Base-by-base conservation (phyloP, 1,139 yeast genomes). In the Saccharomyces hybrid region DNA sequence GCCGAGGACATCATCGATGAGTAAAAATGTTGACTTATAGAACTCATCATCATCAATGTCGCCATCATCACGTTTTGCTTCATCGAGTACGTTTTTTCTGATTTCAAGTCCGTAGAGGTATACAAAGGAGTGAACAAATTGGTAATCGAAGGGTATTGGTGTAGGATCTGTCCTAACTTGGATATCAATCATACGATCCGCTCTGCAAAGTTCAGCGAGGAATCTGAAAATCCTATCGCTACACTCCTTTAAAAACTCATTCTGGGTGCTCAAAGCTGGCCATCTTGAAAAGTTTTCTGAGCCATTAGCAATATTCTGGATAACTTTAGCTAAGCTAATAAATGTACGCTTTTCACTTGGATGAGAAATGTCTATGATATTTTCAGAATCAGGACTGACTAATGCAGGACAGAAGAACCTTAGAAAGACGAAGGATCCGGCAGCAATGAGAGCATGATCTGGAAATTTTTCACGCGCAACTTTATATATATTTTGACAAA, bases 361-460 rank as follows among this genome's bases (percentile, higher is more conserved):
- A 71, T 72, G 62, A 62, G 75, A 64, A 28, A 67, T 61, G 30
- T 69, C 72, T 4, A 75, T 70, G 34, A 81, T 75, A 26, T 75
- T 75, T 54, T 86, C 81, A 3, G 89, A 78, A 60, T 88, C 96
- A 0, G 98, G 97, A 48, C 93, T 85, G 13, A 91, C 91, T 58
- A 93, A 83, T 0, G 96, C 96, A 7, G 99, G 98, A 66, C 96
- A 90, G 58, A 89, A 79, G 62, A 88, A 86, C 57, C 98, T 76
- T 61, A 93, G 75, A 66, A 93, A 91, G 52, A 91, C 75, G 66
- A 88, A 91, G 0, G 96, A 90, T 0, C 97, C 97, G 38, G 90
- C 88, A 0, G 96, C 95, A 42, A 83, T 77, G 51, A 78, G 70
- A 48, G 82, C 74, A 54, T 83, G 53, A 49, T 82, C 86, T 0